Conservation (phyloP, 73 alveolate species). For the Chromera velia region DNA sequence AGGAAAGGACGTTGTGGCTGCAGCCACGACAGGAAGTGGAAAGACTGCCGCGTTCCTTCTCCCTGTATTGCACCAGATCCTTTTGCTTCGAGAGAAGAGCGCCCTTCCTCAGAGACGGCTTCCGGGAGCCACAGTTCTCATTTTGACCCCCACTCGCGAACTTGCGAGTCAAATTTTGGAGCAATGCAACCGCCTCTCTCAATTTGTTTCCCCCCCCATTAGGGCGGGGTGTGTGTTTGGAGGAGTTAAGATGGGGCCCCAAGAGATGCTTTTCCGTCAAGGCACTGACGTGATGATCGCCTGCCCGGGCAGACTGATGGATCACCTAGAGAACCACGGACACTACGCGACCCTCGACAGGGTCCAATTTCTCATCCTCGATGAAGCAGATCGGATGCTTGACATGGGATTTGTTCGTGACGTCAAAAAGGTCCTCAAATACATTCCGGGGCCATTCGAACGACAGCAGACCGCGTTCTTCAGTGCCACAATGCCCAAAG, state of each 20-base stretch:
- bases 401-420: slow-evolving; percentile 78
- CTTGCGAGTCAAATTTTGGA: slow-evolving; percentile 67
- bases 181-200: slow-evolving; percentile 61
- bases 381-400: slow-evolving; percentile 93
- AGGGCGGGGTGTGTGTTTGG: slow-evolving; percentile 90
- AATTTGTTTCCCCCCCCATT: slow-evolving; percentile 60
- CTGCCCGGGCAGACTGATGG: slow-evolving; percentile 88
- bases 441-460: slow-evolving; percentile 76
- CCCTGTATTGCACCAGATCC: slow-evolving; percentile 71
- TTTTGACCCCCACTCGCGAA: slow-evolving; percentile 92
- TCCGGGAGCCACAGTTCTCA: slow-evolving; percentile 73
- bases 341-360: slow-evolving; percentile 61
- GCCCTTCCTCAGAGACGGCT: slow-evolving; percentile 60
- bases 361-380: slow-evolving; percentile 75
- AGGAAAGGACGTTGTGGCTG: slow-evolving; percentile 86
- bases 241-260: slow-evolving; percentile 76
- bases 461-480: slow-evolving; percentile 81
- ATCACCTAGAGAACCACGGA: slow-evolving; percentile 75
- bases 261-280: slow-evolving; percentile 67
- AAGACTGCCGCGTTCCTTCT: slow-evolving; percentile 89
- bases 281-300: slow-evolving; percentile 84
- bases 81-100: no score
- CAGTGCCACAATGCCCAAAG: slow-evolving; percentile 85
- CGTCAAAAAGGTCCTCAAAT: slow-evolving; percentile 81
- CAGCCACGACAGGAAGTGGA: slow-evolving; percentile 89